Percentiles rank a stretch among this genome's conserved stretches.
phyloP scores from a whole-genome alignment of 108 stramenopile genomes.

The Nitzschia sp. region DNA sequence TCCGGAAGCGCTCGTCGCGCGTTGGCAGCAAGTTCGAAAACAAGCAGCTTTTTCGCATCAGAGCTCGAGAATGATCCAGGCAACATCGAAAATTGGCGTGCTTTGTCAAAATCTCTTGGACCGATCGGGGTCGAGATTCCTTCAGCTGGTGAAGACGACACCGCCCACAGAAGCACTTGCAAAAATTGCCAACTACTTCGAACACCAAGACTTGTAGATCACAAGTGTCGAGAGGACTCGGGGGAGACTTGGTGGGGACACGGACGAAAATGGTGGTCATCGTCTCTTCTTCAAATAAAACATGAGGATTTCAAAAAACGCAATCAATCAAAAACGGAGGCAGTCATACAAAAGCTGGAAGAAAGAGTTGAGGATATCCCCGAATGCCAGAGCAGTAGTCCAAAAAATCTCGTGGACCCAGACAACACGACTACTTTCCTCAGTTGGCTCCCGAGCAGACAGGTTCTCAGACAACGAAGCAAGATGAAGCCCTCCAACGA shows the following conservation, averaged over 20 bases:
- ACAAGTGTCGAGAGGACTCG: neutral
- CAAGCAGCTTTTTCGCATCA: constrained; percentile 5
- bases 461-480: neutral
- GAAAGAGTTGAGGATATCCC: neutral
- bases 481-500: neutral
- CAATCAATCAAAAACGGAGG: neutral
- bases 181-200: neutral
- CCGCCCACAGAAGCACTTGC: neutral
- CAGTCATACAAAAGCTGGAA: constrained; percentile 3
- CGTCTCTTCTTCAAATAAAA: constrained; percentile 10
- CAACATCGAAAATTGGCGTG: constrained; percentile 25
- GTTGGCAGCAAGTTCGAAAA: neutral
- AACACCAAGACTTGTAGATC: neutral
- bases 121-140: constrained; percentile 2
- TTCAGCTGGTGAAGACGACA: constrained; percentile 3
- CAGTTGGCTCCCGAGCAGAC: constrained; percentile 5
- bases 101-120: constrained; percentile 21
- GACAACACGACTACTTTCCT: neutral
- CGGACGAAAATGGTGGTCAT: constrained; percentile 32
- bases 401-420: neutral
- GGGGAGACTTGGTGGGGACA: constrained; percentile 17
- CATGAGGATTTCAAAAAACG: neutral
- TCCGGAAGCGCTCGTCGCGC: neutral
- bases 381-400: neutral
- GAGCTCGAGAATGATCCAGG: constrained; percentile 33